Percentiles rank a stretch among this genome's conserved stretches.
Conservation (phyloP, 1,284 basidiomycete species). For the Ceratobasidium sp. region DNA sequence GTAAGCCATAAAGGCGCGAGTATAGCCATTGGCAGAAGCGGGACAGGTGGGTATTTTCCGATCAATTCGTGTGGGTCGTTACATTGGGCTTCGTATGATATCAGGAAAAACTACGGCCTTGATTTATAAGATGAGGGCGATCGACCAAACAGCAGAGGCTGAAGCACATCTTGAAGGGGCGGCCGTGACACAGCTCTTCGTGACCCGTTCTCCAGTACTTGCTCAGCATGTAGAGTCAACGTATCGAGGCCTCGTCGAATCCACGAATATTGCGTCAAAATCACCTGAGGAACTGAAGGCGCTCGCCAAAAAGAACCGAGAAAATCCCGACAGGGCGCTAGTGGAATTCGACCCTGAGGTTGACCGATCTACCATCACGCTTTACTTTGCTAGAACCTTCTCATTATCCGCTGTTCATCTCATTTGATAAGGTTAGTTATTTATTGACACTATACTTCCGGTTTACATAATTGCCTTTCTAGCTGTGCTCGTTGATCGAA, state of each 20-base stretch:
- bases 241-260: constrained; percentile 19
- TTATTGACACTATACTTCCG: background rate
- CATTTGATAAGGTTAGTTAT: constrained; percentile 22
- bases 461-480: background rate
- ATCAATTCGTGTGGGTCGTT: no score
- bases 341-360: constrained; percentile 26
- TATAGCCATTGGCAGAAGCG: constrained; percentile 16
- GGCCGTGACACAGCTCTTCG: background rate
- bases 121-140: constrained; percentile 13
- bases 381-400: constrained; percentile 15
- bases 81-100: background rate
- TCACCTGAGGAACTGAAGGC: background rate
- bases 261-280: constrained; percentile 21
- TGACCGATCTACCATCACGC: constrained; percentile 19
- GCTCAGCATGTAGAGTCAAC: constrained; percentile 27
- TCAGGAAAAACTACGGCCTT: constrained; percentile 23
- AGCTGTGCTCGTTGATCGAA: constrained; percentile 29
- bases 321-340: constrained; percentile 15
- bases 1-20: constrained; percentile 24
- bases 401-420: constrained; percentile 32
- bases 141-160: constrained; percentile 26
- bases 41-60: background rate
- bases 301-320: constrained; percentile 11
- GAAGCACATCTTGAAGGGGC: background rate
- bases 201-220: constrained; percentile 5